Base-by-base conservation (phyloP, 139 green algal species). In the Chlorella ohadii region DNA sequence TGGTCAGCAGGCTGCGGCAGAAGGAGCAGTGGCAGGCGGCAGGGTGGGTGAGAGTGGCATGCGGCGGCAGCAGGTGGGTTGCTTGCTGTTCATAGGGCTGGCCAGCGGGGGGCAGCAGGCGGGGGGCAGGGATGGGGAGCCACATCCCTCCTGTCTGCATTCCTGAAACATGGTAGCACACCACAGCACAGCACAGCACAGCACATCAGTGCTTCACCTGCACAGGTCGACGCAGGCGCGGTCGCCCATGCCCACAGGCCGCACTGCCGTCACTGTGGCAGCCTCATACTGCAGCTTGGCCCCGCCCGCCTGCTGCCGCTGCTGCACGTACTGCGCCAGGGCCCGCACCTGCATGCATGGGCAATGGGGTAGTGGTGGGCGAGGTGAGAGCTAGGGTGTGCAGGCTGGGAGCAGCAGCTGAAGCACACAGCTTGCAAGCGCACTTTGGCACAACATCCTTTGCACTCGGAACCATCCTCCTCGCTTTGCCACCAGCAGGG, bases 171-270 rank as follows among this genome's bases (percentile, higher is more conserved):
- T n/a, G n/a, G n/a, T n/a, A n/a, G n/a, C n/a, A n/a, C 6, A 5
- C 59, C 59, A 7, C 7, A 20, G 23, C 59, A 31, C 2, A 33
- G 16, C 16, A 11, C 28, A 22, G 28, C 63, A 38, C 28, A 68
- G 63, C 27, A 77, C 17, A 22, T 3, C 23, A 27, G 15, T 31
- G 16, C n/a, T 33, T 34, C 33, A 81, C 75, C 75, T 81, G 75
- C 57, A 72, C 57, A 82, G 84, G 91, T 99, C 96, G 3, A 85
- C 77, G 72, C 87, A 90, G 4, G 78, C 96, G 20, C 95, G 88
- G 83, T 99, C 96, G n/a, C 94, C 95, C 88, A 95, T 93, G 47
- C 94, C 95, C 34, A 92, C 86, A 2, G 76, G 34, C 84, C 84
- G 55, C 61, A 98, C 88, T 0, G 64, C 38, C 2, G 67, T 86